Percentiles rank a stretch among this genome's conserved stretches.
phyloP scores from a whole-genome alignment of 2,329 filamentous ascomycete species.

The Aspergillus jensenii region DNA sequence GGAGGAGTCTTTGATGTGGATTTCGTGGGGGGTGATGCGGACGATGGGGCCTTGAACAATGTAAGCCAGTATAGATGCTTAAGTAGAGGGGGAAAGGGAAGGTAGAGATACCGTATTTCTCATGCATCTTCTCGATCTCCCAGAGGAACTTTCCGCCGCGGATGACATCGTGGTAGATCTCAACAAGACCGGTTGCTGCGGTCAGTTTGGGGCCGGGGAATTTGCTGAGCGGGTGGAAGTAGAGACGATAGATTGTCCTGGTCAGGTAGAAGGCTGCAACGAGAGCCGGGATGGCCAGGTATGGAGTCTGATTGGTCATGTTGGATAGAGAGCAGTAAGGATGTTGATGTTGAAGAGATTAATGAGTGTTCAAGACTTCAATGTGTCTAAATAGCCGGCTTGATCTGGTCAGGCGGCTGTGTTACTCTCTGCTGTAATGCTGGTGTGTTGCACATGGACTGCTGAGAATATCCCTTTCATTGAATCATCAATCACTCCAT shows the following conservation, averaged over 20 bases:
- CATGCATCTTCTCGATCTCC: conserved; percentile 25
- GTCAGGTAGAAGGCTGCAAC: background rate
- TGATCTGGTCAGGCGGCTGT: too few relatives aligned
- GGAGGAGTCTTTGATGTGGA: conserved; percentile 36
- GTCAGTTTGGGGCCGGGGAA: conserved; percentile 36
- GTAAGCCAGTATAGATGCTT: background rate
- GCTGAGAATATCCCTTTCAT: too few relatives aligned
- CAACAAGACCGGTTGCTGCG: conserved; percentile 26
- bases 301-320: too few relatives aligned
- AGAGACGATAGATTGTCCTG: conserved; percentile 16
- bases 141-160: conserved; percentile 24
- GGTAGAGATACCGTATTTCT: conserved; percentile 24
- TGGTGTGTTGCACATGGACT: too few relatives aligned
- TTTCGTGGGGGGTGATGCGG: conserved; percentile 35
- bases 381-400: too few relatives aligned
- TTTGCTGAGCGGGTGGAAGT: conserved; percentile 29
- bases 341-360: too few relatives aligned
- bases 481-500: too few relatives aligned
- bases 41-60: conserved; percentile 32
- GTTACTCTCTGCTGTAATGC: too few relatives aligned
- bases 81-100: too few relatives aligned
- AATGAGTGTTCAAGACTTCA: too few relatives aligned
- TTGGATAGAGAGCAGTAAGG: too few relatives aligned
- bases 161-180: conserved; percentile 29
- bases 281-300: background rate